Conservation (phyloP, 2,329 filamentous ascomycete genomes). For the Daldinia sp. region DNA sequence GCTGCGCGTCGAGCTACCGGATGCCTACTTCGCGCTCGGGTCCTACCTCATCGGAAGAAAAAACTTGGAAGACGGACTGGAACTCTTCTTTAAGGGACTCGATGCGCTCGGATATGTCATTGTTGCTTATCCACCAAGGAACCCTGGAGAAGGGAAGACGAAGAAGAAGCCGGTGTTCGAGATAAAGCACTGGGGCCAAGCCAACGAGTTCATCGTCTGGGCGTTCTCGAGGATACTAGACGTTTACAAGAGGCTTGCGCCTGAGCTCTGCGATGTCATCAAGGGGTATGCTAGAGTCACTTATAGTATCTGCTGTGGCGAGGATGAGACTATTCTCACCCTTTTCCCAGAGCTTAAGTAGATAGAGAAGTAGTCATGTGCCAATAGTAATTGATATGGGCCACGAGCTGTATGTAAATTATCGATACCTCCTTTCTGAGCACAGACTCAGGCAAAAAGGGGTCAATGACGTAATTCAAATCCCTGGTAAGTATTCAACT, state of each 20-base stretch:
- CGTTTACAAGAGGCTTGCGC: conserved; percentile 41
- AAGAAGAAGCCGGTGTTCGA: conserved; percentile 26
- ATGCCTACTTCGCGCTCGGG: conserved; percentile 40
- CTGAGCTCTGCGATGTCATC: conserved; percentile 41
- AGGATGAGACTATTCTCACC: conserved; percentile 39
- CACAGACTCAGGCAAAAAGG: not conserved
- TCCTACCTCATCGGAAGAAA: not conserved
- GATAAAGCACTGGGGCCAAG: conserved; percentile 45
- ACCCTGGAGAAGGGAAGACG: not conserved
- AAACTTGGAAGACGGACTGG: conserved; percentile 32
- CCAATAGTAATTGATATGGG: not conserved
- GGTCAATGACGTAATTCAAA: not conserved
- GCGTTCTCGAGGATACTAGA: conserved; percentile 39
- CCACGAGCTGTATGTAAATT: not conserved
- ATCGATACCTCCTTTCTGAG: not conserved
- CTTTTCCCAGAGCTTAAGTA: conserved; percentile 38
- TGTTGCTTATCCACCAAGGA: conserved; percentile 19
- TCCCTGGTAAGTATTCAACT: not conserved
- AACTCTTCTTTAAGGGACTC: conserved; percentile 44
- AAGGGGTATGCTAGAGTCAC: conserved; percentile 40
- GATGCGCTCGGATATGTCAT: conserved; percentile 48
- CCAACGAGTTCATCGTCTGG: conserved; percentile 5
- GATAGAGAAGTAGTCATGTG: not conserved
- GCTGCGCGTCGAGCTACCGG: conserved; percentile 43
- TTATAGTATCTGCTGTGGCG: conserved; percentile 48